A percentile compares a stretch with the other conserved stretches of the same genome.
Evolutionary conservation across 2,329 filamentous ascomycete species (phyloP).

Genomic region (Fusarium secorum): DNA sequence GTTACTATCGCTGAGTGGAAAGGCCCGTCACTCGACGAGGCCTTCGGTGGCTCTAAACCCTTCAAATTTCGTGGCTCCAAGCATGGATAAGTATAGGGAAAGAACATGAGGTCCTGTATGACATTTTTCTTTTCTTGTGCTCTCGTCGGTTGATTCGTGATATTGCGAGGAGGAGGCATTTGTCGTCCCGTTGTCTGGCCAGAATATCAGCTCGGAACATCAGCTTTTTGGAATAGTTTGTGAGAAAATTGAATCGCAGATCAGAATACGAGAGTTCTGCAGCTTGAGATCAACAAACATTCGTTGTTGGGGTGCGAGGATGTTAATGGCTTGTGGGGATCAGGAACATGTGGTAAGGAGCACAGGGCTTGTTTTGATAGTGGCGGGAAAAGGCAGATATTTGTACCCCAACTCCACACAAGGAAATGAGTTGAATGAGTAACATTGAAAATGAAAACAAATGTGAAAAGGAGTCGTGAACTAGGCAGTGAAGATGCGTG

Average conservation of each 20-base stretch:
- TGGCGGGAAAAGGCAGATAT: neutral
- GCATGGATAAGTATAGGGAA: neutral
- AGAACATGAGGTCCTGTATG: too few relatives aligned
- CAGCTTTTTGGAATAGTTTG: neutral
- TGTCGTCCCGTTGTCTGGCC: neutral
- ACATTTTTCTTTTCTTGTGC: neutral
- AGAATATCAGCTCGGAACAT: neutral
- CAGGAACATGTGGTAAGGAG: neutral
- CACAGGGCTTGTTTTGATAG: neutral
- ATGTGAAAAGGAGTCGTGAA: neutral
- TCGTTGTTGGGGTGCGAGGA: neutral
- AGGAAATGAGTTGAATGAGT: neutral
- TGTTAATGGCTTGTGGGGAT: neutral
- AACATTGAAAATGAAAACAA: neutral
- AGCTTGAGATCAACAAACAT: too few relatives aligned
- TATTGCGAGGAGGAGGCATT: neutral
- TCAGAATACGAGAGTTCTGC: neutral
- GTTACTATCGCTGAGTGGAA: constrained; percentile 1
- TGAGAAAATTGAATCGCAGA: neutral
- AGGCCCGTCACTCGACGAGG: neutral
- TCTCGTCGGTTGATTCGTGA: neutral
- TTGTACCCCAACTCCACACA: neutral
- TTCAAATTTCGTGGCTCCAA: neutral
- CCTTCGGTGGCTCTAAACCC: neutral
- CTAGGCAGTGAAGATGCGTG: constrained; percentile 12